A percentile compares a stretch with the other conserved stretches of the same genome.
phyloP scores from a whole-genome alignment of 805 yeast species.

The Ogataea nitratoaversa region DNA sequence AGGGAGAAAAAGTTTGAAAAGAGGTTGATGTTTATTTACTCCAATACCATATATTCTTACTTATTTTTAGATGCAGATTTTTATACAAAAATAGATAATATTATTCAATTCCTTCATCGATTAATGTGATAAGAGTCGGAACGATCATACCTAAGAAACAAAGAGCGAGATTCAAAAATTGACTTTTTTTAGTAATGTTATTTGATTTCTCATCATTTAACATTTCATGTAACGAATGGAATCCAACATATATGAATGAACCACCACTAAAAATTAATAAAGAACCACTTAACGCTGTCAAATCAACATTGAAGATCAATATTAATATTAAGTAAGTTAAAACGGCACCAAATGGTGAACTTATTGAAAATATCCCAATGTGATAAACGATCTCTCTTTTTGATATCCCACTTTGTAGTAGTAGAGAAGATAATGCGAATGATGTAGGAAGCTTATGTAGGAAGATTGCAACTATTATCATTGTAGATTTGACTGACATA shows the following conservation, averaged over 20 bases:
- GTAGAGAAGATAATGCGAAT: constrained; percentile 57
- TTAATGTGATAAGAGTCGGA: constrained; percentile 24
- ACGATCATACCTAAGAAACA: constrained; percentile 28
- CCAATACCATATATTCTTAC: too few species aligned
- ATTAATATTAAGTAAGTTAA: constrained; percentile 35
- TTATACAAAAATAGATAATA: not conserved
- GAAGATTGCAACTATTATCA: constrained; percentile 58
- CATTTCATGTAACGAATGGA: constrained; percentile 53
- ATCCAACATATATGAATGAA: constrained; percentile 66
- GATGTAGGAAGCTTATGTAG: constrained; percentile 74
- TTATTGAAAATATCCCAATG: constrained; percentile 47
- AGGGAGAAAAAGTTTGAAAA: constrained; percentile 21
- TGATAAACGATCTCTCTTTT: constrained; percentile 37
- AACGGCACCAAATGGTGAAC: constrained; percentile 62
- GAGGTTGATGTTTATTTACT: constrained; percentile 2
- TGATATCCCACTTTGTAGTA: constrained; percentile 32
- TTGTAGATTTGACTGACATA: constrained; percentile 14
- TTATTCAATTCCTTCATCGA: constrained; percentile 18
- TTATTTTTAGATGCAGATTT: too few species aligned
- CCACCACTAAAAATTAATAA: constrained; percentile 66
- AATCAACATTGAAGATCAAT: constrained; percentile 6
- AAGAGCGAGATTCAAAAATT: constrained; percentile 11
- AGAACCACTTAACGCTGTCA: constrained; percentile 42
- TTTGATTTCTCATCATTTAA: constrained; percentile 18
- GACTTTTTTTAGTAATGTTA: constrained; percentile 1